A percentile compares a stretch with the other conserved stretches of the same genome.
Evolutionary conservation across 2,329 filamentous ascomycete species (phyloP).

Genomic region (Cryphonectria radicalis): DNA sequence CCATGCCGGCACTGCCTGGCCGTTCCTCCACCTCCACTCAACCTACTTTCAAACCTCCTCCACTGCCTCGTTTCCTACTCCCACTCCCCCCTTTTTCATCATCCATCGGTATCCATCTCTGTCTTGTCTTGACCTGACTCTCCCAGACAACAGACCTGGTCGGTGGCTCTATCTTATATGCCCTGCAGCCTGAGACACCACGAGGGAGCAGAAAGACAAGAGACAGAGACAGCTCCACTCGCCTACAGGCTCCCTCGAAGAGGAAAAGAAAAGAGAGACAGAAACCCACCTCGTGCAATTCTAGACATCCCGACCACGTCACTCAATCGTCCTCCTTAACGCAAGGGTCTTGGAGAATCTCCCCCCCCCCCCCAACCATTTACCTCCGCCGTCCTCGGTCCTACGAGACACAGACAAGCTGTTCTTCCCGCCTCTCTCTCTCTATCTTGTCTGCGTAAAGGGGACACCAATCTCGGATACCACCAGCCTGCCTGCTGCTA

Average conservation of each 20-base stretch:
- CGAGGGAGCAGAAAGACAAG: not conserved
- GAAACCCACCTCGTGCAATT: not conserved
- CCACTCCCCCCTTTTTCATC: not conserved
- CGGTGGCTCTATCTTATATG: not conserved
- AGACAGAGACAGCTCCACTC: not conserved
- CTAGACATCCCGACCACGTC: constrained; percentile 13
- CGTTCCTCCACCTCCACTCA: not conserved
- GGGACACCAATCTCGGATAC: constrained; percentile 21
- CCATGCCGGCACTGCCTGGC: not conserved
- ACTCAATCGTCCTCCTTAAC: not conserved
- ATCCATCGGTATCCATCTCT: not conserved
- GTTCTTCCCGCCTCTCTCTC: not conserved
- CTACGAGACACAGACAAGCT: constrained; percentile 1
- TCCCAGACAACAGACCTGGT: not conserved
- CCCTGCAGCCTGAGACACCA: constrained; percentile 1
- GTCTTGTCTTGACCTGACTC: not conserved
- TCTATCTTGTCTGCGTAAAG: constrained; percentile 14
- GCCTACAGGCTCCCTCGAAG: not conserved
- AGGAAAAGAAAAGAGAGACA: not conserved
- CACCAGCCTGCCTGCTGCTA: constrained; percentile 6
- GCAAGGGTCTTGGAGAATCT: not conserved
- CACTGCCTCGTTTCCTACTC: not conserved
- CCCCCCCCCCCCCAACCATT: not conserved
- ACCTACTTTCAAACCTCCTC: not conserved
- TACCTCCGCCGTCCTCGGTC: not conserved